Evolutionary conservation across 2,329 filamentous ascomycete genomes (phyloP), one percentile per base, ranked within the genome.

Genomic region (Zasmidium cellare): DNA sequence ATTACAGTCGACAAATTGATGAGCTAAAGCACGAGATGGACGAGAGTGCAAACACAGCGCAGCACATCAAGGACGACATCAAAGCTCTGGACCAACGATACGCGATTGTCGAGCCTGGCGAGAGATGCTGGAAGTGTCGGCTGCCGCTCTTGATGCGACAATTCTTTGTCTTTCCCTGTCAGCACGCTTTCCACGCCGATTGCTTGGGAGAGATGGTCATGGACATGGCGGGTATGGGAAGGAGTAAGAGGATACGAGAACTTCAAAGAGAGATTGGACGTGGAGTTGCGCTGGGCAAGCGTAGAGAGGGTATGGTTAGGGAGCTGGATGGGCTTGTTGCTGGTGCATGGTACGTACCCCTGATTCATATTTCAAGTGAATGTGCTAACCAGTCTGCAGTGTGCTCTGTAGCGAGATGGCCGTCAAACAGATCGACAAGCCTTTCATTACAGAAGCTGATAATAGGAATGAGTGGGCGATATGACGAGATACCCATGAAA

Each of bases 91-190:
- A 96, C 71, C 86, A 89, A 61, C 86, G 94, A 2, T 99, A 97
- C 71, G 94, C 93, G 1, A 96, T 99, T 62, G 94, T 99, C 6
- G 92, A 97, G 72, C 93, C 94, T 0, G 94, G 94, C 0, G 94
- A 99, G 79, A 88, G 91, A 71, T 99, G 94, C 75, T 96, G 93
- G 77, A 85, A 89, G 1, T 99, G 94, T 71, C 85, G 87, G 0
- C 76, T 97, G 56, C 94, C 94, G 9, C 77, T 99, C 54, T 81
- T 99, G 16, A 92, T 90, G 70, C 80, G 92, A 54, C 92, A 97
- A 69, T 99, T 99, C 76, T 99, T 97, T 67, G 94, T 99, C 18
- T 99, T 99, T 66, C 94, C 94, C 0, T 99, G 94, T 74, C 94
- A 99, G 78, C 94, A 99, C 75, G 90, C 92, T 2, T 99, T 99